Percentiles rank a stretch among this genome's conserved stretches.
phyloP scores from a whole-genome alignment of 73 alveolate genomes.

The Strombidium stylifer region DNA sequence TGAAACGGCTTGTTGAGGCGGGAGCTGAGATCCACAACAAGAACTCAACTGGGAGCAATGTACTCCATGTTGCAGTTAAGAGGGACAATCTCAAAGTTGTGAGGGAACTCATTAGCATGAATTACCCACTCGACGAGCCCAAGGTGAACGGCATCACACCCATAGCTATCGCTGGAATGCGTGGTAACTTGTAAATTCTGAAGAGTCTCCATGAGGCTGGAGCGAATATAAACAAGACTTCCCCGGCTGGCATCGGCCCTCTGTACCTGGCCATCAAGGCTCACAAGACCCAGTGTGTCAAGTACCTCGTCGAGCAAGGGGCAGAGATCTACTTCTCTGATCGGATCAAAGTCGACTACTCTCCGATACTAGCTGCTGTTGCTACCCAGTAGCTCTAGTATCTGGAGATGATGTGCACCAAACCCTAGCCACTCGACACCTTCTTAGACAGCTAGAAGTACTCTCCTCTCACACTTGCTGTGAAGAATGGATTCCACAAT shows the following conservation, averaged over 20 bases:
- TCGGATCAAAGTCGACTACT: neutral
- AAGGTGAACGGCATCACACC: conserved; percentile 47
- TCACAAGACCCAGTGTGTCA: neutral
- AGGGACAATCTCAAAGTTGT: conserved; percentile 23
- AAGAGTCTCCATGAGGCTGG: conserved; percentile 39
- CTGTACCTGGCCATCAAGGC: conserved; percentile 42
- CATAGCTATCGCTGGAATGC: conserved; percentile 43
- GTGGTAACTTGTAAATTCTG: conserved; percentile 15
- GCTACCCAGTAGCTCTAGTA: conserved; percentile 4
- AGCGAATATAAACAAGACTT: conserved; percentile 4
- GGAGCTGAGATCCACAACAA: conserved; percentile 15
- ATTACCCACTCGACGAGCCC: conserved; percentile 22
- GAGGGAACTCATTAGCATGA: conserved; percentile 6
- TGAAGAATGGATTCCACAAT: neutral
- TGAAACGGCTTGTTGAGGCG: conserved; percentile 11
- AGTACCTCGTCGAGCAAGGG: conserved; percentile 24
- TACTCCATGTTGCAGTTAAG: conserved; percentile 43
- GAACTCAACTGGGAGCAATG: conserved; percentile 32
- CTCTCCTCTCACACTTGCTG: conserved; percentile 36
- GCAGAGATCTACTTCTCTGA: conserved; percentile 2
- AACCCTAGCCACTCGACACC: neutral
- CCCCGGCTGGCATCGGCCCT: conserved; percentile 40
- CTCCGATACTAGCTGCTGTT: conserved; percentile 30
- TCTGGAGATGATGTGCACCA: conserved; percentile 20
- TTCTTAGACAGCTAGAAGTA: conserved; percentile 2